Evolutionary conservation across 2,329 filamentous ascomycete genomes (phyloP).

Genomic region (Pyrenophora graminea): DNA sequence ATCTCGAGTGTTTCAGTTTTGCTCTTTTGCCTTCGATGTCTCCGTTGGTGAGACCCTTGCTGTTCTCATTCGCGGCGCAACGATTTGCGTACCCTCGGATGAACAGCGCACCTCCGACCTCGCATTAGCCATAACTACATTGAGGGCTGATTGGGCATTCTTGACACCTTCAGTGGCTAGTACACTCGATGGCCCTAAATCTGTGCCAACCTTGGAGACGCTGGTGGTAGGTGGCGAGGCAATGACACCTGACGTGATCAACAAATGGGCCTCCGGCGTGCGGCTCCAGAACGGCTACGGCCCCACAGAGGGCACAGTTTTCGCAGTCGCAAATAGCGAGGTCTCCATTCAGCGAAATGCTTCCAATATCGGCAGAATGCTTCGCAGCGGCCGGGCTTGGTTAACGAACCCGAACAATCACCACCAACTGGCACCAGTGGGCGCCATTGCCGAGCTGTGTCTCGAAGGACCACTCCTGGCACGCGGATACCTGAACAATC

Average conservation of each 20-base stretch:
- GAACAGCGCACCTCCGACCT: slow-evolving; percentile 52
- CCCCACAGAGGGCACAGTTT: slow-evolving; percentile 35
- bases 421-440: slow-evolving; percentile 36
- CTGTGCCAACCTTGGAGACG: slow-evolving; percentile 47
- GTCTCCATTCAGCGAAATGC: slow-evolving; percentile 26
- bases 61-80: slow-evolving; percentile 37
- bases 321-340: slow-evolving; percentile 32
- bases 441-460: slow-evolving; percentile 38
- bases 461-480: slow-evolving; percentile 39
- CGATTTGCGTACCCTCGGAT: slow-evolving; percentile 43
- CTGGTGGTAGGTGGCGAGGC: slow-evolving; percentile 37
- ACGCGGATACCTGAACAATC: slow-evolving; percentile 38
- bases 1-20: slow-evolving; percentile 44
- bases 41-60: slow-evolving; percentile 43
- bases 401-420: slow-evolving; percentile 32
- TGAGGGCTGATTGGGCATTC: slow-evolving; percentile 39
- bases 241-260: slow-evolving; percentile 31
- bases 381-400: slow-evolving; percentile 35
- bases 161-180: slow-evolving; percentile 44
- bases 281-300: slow-evolving; percentile 37
- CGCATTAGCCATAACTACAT: slow-evolving; percentile 39
- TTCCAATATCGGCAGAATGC: slow-evolving; percentile 30
- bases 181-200: slow-evolving; percentile 36
- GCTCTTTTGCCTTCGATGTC: slow-evolving; percentile 42
- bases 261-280: slow-evolving; percentile 32